Conservation (phyloP, 306 rosid species). For the Alnus rubra region DNA sequence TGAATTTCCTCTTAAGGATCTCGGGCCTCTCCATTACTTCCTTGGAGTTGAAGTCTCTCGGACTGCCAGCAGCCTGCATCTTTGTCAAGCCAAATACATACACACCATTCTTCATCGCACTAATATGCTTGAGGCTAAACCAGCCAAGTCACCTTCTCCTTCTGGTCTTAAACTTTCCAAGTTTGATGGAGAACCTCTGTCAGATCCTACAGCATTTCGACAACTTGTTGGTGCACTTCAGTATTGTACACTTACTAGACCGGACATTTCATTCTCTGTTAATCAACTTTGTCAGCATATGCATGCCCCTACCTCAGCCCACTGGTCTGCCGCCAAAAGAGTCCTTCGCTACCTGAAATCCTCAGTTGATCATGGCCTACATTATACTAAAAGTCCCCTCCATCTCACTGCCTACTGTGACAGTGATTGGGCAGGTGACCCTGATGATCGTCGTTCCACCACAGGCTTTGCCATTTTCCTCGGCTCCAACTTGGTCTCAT, state of each 20-base stretch:
- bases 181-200: not conserved
- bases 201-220: not conserved
- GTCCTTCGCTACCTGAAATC: not conserved
- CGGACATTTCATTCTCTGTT: not conserved
- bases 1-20: too few relatives aligned
- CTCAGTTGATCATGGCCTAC: not conserved
- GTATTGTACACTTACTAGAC: not conserved
- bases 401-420: too few relatives aligned
- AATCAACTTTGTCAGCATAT: too few relatives aligned
- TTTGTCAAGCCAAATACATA: not conserved
- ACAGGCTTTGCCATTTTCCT: too few relatives aligned
- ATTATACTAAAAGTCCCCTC: too few relatives aligned
- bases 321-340: not conserved
- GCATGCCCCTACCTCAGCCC: not conserved
- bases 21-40: too few relatives aligned
- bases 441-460: too few relatives aligned
- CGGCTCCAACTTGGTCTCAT: accelerated
- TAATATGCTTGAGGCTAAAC: not conserved
- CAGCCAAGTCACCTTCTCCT: not conserved
- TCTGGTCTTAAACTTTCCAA: not conserved
- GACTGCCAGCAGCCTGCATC: not conserved
- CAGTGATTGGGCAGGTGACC: too few relatives aligned
- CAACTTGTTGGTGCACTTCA: not conserved
- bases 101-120: not conserved
- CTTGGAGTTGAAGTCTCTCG: too few relatives aligned